Evolutionary conservation across 176 grass and related monocot genomes (phyloP).

Genomic region (Metroxylon sagu): DNA sequence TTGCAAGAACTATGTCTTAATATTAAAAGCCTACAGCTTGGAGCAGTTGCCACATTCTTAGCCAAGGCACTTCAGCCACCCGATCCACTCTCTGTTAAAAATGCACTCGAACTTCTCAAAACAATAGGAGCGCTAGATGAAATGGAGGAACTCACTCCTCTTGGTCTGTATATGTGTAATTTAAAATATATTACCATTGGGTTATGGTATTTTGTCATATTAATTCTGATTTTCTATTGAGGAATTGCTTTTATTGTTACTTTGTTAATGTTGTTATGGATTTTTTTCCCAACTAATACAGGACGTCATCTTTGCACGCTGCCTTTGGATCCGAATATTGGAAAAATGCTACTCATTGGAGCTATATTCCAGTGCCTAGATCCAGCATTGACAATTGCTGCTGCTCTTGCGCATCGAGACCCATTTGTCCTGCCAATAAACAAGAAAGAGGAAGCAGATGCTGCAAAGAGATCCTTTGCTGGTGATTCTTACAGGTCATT

Average conservation of each 20-base stretch:
- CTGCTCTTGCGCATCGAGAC: constrained; percentile 71
- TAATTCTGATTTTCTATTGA: not conserved
- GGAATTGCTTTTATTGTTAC: not conserved
- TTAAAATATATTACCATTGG: not conserved
- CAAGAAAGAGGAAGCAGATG: constrained; percentile 92
- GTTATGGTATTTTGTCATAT: not conserved
- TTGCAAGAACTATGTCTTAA: constrained; percentile 94
- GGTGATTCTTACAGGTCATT: constrained; percentile 77
- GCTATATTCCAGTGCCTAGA: constrained; percentile 88
- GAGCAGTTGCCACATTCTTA: constrained; percentile 62
- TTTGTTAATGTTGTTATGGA: not conserved
- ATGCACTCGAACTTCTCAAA: constrained; percentile 90
- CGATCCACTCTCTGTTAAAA: constrained; percentile 77
- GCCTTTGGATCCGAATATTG: constrained; percentile 89
- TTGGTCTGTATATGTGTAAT: constrained; percentile 39
- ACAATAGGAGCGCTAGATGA: constrained; percentile 84
- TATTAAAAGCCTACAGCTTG: constrained; percentile 90
- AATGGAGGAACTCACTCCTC: constrained; percentile 72
- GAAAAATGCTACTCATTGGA: constrained; percentile 94
- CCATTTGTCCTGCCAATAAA: constrained; percentile 94
- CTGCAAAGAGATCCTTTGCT: constrained; percentile 89
- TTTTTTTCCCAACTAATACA: constrained; percentile 26
- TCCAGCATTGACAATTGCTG: constrained; percentile 84
- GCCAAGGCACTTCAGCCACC: constrained; percentile 87
- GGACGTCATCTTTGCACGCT: constrained; percentile 76